Evolutionary conservation across 331 rosid genomes (phyloP).

Genomic region (Quercus phellos): DNA sequence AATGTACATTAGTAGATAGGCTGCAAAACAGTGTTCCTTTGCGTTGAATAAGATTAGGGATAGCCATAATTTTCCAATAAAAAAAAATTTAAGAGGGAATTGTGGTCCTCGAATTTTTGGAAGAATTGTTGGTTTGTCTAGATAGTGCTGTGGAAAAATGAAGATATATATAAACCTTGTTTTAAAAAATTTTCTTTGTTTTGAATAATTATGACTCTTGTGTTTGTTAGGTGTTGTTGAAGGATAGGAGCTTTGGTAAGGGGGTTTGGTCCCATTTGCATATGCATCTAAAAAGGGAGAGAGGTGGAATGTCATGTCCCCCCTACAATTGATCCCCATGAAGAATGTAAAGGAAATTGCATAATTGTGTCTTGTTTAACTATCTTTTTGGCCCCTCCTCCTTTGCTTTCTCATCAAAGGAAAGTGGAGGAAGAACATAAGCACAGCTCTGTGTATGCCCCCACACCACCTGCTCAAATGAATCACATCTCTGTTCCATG

Average conservation of each 20-base stretch:
- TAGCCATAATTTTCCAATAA: slow-evolving; percentile 47
- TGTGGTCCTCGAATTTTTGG: slow-evolving; percentile 56
- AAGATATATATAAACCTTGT: slow-evolving; percentile 22
- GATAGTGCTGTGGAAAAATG: slow-evolving; percentile 50
- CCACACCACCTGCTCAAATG: slow-evolving; percentile 39
- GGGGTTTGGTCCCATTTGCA: slow-evolving; percentile 54
- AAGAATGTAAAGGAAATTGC: slow-evolving; percentile 54
- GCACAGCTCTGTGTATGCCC: slow-evolving; percentile 41
- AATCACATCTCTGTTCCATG: slow-evolving; percentile 29
- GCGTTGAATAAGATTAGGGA: slow-evolving; percentile 47
- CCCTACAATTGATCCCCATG: slow-evolving; percentile 51
- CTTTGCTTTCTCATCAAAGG: slow-evolving; percentile 24
- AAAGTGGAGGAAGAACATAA: slow-evolving; percentile 53
- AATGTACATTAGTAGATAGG: slow-evolving; percentile 54
- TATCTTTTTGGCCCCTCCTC: slow-evolving; percentile 44
- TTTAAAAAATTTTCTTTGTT: neutral
- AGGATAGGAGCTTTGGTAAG: slow-evolving; percentile 32
- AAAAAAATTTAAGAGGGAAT: slow-evolving; percentile 36
- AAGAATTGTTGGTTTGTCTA: slow-evolving; percentile 42
- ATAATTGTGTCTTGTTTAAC: slow-evolving; percentile 62
- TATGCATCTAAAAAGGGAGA: slow-evolving; percentile 63
- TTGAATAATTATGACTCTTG: slow-evolving; percentile 26
- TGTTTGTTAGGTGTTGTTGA: slow-evolving; percentile 29
- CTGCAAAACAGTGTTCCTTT: slow-evolving; percentile 47
- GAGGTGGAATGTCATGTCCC: slow-evolving; percentile 65